Percentiles rank a stretch among this genome's conserved stretches.
Conservation (phyloP, 2,329 filamentous ascomycete genomes). For the Curvularia eragrostidis region DNA sequence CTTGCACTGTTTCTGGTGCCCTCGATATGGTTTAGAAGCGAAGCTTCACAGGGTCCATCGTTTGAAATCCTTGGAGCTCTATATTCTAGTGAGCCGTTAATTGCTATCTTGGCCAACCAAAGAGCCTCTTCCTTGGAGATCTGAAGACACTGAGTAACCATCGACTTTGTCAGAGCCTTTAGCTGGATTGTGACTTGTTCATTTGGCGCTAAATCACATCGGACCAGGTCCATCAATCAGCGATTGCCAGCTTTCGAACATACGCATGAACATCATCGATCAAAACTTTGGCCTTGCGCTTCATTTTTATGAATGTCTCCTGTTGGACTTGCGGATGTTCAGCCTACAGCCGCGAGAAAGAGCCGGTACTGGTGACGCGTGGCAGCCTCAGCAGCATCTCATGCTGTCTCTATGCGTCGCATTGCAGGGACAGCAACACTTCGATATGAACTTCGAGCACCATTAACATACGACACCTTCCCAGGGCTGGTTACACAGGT, state of each 20-base stretch:
- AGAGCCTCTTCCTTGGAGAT: background rate
- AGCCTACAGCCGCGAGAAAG: background rate
- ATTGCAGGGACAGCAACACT: background rate
- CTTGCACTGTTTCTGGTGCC: background rate
- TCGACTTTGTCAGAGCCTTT: background rate
- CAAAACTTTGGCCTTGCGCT: background rate
- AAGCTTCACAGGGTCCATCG: background rate
- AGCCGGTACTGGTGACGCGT: constrained; percentile 2
- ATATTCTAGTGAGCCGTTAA: background rate
- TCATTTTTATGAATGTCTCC: background rate
- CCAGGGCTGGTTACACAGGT: background rate
- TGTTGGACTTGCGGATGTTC: background rate
- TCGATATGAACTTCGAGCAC: background rate
- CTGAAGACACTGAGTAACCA: background rate
- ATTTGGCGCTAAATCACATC: background rate
- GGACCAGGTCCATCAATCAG: background rate
- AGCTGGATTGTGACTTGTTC: background rate
- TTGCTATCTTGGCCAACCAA: background rate
- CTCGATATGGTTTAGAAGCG: background rate
- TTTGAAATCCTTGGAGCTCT: background rate
- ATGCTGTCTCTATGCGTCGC: background rate
- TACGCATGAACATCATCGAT: background rate
- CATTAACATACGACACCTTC: background rate
- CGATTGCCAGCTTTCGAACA: background rate
- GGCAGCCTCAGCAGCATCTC: background rate